phyloP scores from a whole-genome alignment of 345 rosid species.

The Corymbia maculata region DNA sequence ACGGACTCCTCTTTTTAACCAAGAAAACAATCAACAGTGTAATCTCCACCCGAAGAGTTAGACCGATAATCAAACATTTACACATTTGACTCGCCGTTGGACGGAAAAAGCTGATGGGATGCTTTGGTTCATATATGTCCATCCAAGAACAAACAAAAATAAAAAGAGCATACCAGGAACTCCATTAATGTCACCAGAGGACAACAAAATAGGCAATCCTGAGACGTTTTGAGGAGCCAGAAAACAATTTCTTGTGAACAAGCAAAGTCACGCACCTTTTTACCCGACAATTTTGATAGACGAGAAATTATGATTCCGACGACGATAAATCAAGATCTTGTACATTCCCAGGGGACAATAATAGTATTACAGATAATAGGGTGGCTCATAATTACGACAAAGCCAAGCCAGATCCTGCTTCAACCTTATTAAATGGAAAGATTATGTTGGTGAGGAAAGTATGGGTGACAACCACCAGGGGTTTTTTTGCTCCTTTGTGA shows the following conservation, averaged over 20 bases:
- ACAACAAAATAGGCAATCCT: not conserved
- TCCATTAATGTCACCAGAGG: not conserved
- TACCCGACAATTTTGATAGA: not conserved
- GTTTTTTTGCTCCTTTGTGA: not conserved
- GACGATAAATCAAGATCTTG: not conserved
- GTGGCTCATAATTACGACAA: not conserved
- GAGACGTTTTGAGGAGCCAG: not conserved
- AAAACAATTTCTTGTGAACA: not conserved
- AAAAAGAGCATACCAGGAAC: not conserved
- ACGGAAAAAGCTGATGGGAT: not conserved
- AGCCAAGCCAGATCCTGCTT: not conserved
- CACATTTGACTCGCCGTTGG: not conserved
- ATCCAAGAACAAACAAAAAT: not conserved
- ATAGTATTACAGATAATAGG: not conserved
- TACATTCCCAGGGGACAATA: not conserved
- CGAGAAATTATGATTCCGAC: not conserved
- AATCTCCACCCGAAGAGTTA: not conserved
- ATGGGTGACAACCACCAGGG: not conserved
- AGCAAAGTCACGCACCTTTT: not conserved
- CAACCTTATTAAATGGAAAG: not conserved
- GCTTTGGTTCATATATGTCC: not conserved
- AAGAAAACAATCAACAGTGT: not conserved
- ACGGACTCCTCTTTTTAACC: not conserved
- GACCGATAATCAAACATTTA: not conserved
- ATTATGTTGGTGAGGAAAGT: not conserved